These are phyloP conservation scores for Massarina eburnea DNA, from an alignment of 2,329 filamentous ascomycete species.

Conservation along the genomic window DNA sequence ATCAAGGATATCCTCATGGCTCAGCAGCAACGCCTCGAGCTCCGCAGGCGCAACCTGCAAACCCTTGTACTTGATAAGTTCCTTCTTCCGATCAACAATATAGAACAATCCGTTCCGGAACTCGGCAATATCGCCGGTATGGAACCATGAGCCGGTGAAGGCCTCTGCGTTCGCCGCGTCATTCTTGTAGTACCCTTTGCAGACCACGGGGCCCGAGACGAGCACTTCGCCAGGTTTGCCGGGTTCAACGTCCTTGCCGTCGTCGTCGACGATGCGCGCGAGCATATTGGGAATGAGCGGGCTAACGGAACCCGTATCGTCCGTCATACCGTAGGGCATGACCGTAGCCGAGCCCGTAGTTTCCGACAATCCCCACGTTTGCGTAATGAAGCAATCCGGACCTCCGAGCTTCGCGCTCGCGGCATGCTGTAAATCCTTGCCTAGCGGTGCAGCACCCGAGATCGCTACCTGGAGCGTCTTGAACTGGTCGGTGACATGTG, in stretches of 20 bases:
- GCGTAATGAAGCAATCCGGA: conserved; percentile 47
- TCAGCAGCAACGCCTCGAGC: conserved; percentile 48
- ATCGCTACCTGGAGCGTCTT: conserved; percentile 51
- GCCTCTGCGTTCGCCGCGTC: conserved; percentile 27
- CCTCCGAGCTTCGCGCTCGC: conserved; percentile 55
- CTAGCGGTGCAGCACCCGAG: conserved; percentile 60
- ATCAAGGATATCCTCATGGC: conserved; percentile 46
- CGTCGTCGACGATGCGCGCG: conserved; percentile 38
- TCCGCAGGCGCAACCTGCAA: conserved; percentile 54
- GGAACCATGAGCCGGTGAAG: conserved; percentile 40
- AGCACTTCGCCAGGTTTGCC: conserved; percentile 37
- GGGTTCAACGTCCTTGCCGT: conserved; percentile 32
- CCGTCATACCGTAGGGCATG: conserved; percentile 44
- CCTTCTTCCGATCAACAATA: conserved; percentile 47
- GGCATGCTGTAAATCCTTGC: conserved; percentile 55
- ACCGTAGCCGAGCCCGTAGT: conserved; percentile 53
- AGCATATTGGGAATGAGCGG: conserved; percentile 45
- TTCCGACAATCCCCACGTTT: conserved; percentile 63
- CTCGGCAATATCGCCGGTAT: conserved; percentile 43
- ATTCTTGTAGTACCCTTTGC: conserved; percentile 44
- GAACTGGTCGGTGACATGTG: conserved; percentile 59
- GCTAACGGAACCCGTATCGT: conserved; percentile 53
- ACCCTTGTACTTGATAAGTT: conserved; percentile 55
- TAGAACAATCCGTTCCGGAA: conserved; percentile 44
- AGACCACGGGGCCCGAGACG: conserved; percentile 40